Base-by-base conservation (phyloP, 768 basidiomycete genomes). In the Suillus discolor region DNA sequence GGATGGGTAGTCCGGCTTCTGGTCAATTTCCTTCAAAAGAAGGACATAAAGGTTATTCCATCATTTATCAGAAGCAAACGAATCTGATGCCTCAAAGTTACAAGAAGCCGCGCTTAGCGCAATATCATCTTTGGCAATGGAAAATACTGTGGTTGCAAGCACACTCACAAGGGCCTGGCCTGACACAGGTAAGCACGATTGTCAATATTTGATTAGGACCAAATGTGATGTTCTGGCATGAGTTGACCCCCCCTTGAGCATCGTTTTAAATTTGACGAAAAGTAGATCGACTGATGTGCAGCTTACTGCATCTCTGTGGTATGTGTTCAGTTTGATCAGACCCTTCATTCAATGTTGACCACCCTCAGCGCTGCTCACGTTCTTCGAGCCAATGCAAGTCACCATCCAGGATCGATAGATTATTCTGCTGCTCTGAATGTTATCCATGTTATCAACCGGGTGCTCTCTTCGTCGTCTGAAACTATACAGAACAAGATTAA, bases 291-390 rank as follows among this genome's bases (percentile, higher is more conserved):
- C 81, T 1, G 87, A 90, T 23, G 83, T 90, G 12, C 90, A 92
- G 67, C 75, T 93, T 1, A 87, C 90, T 1, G 90, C 91, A 0
- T 87, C 87, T 69, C 71, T 91, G 18, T 92, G 91, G 91, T 90
- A 71, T 57, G 79, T 67, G 7, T 13, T 25, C 57, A 11, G 49
- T 44, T 0, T 31, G n/a, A 45, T 36, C 36, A 23, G 25, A 20
- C 63, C 18, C 38, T 18, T 6, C 20, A 45, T 67, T 34, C 57
- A 45, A 12, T 25, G 34, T 20, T 12, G 23, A 20, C 36, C 41
- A 20, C 25, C 25, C 64, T 16, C 67, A 91, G 90, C 57, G 84
- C 86, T 8, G 87, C 89, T 0, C 83, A 85, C 68, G 83, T 89
- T 63, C 77, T 90, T 31, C 87, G 91, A 25, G 85, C 88, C 8